Conservation (phyloP, 2,329 filamentous ascomycete genomes). For the Xylaria sp. region DNA sequence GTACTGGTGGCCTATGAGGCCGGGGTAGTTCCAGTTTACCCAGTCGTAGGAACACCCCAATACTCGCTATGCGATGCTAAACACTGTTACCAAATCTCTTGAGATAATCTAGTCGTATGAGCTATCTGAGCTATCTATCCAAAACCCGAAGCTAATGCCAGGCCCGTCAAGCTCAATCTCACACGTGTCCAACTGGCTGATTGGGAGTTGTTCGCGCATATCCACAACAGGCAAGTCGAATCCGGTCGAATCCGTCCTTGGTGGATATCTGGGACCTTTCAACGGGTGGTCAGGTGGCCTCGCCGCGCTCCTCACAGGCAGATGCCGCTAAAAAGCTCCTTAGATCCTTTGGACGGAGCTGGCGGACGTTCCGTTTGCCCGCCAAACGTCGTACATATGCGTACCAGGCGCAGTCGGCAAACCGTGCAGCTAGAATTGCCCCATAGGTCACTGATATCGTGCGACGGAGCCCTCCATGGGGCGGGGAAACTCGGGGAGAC, state of each 20-base stretch:
- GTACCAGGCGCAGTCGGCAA: too few species aligned
- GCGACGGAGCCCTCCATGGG: background rate
- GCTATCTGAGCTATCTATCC: too few species aligned
- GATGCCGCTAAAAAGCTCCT: background rate
- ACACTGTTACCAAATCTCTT: too few species aligned
- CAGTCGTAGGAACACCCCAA: too few species aligned
- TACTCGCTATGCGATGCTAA: too few species aligned
- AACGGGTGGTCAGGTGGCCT: background rate
- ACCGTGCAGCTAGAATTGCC: slow-evolving; percentile 17
- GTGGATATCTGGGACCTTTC: background rate
- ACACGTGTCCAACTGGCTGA: background rate
- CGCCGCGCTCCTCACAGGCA: background rate
- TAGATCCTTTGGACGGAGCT: background rate
- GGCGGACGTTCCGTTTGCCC: slow-evolving; percentile 19
- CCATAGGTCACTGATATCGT: slow-evolving; percentile 8
- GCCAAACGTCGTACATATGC: background rate
- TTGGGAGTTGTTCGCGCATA: background rate
- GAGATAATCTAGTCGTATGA: too few species aligned
- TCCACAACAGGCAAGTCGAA: background rate
- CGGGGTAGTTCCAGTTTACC: too few species aligned
- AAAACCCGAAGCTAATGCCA: too few species aligned
- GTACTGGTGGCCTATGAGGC: too few species aligned
- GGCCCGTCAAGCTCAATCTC: background rate
- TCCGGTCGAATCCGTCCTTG: background rate
- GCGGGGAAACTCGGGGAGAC: background rate